Conservation (phyloP, 345 rosid genomes). For the Geranium rotundifolium region DNA sequence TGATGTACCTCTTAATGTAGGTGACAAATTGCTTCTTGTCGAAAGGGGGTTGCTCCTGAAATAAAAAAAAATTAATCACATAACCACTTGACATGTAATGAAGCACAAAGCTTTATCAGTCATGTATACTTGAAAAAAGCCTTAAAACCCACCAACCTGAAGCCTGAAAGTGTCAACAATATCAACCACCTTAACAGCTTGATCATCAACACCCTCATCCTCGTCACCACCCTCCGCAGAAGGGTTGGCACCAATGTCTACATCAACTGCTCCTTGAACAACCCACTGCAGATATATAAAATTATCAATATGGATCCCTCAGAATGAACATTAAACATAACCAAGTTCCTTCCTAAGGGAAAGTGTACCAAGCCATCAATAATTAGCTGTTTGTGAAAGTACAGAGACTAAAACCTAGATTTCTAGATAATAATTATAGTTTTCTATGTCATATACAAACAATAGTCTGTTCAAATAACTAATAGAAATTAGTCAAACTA, state of each 20-base stretch:
- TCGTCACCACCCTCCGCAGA: conserved; percentile 80
- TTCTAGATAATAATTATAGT: too few relatives aligned
- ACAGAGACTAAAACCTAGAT: too few relatives aligned
- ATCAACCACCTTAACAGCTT: conserved; percentile 72
- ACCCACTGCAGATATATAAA: conserved; percentile 49
- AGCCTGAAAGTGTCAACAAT: conserved; percentile 95
- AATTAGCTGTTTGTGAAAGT: neutral
- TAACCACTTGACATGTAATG: neutral
- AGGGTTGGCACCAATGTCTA: conserved; percentile 96
- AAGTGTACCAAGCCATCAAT: neutral
- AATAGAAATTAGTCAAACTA: neutral
- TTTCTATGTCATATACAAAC: too few relatives aligned
- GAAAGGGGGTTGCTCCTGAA: conserved; percentile 88
- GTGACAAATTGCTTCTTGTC: conserved; percentile 76
- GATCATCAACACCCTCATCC: conserved; percentile 90
- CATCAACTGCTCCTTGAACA: conserved; percentile 62
- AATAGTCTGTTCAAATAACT: too few relatives aligned
- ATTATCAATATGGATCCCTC: neutral
- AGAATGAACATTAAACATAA: neutral
- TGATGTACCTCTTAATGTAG: conserved; percentile 61
- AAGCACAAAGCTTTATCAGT: neutral
- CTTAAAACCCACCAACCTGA: conserved; percentile 37
- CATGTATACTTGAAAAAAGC: neutral
- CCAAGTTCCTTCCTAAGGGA: neutral
- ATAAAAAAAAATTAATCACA: conserved; percentile 5